Evolutionary conservation across 148 eudicot genomes (phyloP).

Genomic region (Oxyria digyna): DNA sequence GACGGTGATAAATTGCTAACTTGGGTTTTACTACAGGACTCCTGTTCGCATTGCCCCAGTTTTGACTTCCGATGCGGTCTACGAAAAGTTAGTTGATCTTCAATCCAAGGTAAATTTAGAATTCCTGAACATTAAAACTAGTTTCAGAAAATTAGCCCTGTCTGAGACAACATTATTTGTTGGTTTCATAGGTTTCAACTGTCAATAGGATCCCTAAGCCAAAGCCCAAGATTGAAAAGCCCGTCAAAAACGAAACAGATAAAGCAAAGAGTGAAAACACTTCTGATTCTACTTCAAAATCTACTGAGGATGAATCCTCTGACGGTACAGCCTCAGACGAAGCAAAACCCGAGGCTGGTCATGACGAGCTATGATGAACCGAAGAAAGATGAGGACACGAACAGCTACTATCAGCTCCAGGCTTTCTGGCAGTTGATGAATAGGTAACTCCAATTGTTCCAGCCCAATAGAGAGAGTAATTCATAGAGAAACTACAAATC

Average conservation of each 20-base stretch:
- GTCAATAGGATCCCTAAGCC: slow-evolving; percentile 81
- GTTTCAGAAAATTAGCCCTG: not conserved
- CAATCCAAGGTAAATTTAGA: slow-evolving; percentile 59
- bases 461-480: not conserved
- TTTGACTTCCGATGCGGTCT: slow-evolving; percentile 67
- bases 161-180: not conserved
- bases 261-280: slow-evolving; percentile 16
- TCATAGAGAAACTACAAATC: not conserved
- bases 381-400: not conserved
- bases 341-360: slow-evolving; percentile 20
- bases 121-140: not conserved
- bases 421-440: not conserved
- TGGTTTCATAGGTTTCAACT: slow-evolving; percentile 37
- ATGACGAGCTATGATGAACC: slow-evolving; percentile 60
- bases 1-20: not conserved
- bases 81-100: slow-evolving; percentile 51
- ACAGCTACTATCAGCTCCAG: not conserved
- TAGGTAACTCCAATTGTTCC: not conserved
- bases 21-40: slow-evolving; percentile 30
- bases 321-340: slow-evolving; percentile 20
- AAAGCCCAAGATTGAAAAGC: slow-evolving; percentile 83
- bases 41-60: slow-evolving; percentile 45
- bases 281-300: slow-evolving; percentile 23
- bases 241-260: slow-evolving; percentile 50
- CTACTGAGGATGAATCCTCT: slow-evolving; percentile 25